Percentiles rank a stretch among this genome's conserved stretches.
phyloP scores from a whole-genome alignment of 2,329 filamentous ascomycete species.

The Aspergillus amoenus region DNA sequence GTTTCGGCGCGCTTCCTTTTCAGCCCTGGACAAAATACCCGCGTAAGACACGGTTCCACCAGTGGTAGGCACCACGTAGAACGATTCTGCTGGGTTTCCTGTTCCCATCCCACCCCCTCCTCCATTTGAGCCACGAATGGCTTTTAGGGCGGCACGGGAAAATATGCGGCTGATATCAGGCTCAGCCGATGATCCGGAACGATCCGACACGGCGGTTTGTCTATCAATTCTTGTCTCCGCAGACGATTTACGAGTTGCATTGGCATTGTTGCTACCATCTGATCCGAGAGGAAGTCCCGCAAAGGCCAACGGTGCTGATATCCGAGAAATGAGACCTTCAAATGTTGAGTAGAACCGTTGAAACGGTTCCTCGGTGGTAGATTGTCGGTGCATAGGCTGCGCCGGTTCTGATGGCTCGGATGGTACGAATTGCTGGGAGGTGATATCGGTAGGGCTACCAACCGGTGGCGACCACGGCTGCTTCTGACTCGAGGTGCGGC shows the following conservation, averaged over 20 bases:
- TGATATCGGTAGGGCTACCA: conserved; percentile 34
- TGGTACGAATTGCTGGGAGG: conserved; percentile 33
- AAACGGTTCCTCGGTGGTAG: conserved; percentile 70
- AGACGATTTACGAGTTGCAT: conserved; percentile 31
- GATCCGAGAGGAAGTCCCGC: conserved; percentile 77
- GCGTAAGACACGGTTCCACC: conserved; percentile 93
- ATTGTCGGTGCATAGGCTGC: conserved; percentile 17
- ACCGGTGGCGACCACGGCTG: conserved; percentile 37
- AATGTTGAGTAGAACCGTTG: conserved; percentile 90
- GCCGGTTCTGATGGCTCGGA: conserved; percentile 29
- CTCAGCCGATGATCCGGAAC: conserved; percentile 48
- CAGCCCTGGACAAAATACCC: conserved; percentile 67
- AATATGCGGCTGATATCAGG: conserved; percentile 82
- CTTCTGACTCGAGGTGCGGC: conserved; percentile 24
- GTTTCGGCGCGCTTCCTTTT: conserved; percentile 43
- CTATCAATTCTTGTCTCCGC: conserved; percentile 39
- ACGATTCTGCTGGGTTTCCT: conserved; percentile 66
- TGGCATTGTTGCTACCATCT: conserved; percentile 37
- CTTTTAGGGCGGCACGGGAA: conserved; percentile 78
- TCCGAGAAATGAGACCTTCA: conserved; percentile 79
- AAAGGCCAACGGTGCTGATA: conserved; percentile 89
- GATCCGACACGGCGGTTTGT: conserved; percentile 41
- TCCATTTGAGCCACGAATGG: conserved; percentile 67
- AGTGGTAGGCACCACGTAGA: conserved; percentile 91
- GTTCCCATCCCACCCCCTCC: conserved; percentile 32